Base-by-base conservation (phyloP, 176 grass and related monocot genomes). In the Triticum aestivum region DNA sequence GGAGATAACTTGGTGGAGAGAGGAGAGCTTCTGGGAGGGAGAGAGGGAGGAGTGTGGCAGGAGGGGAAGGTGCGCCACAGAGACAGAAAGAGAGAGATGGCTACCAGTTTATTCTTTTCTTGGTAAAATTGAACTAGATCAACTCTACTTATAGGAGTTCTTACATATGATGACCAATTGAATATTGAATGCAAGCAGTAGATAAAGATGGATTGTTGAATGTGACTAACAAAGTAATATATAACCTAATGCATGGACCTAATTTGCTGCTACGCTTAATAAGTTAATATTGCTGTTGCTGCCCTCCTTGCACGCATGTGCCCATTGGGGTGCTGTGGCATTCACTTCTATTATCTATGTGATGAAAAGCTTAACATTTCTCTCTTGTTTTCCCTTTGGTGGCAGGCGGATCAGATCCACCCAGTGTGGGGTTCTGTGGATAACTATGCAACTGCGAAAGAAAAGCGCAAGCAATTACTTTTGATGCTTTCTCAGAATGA, bases 391-490 rank as follows among this genome's bases (percentile, higher is more conserved):
- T 81, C 29, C 82, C 45, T 70, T 84, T 84, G 34, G 29, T 89
- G 92, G 54, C 87, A 99, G 94, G 87, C 84, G 5, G 94, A 91
- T 84, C 87, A 92, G 76, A 75, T 69, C 49, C 97, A 99, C 89
- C 97, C 97, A 39, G 89, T 99, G 78, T 99, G 97, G 97, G 97
- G 94, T 59, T 77, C 78, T 75, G 83, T 99, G 89, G 94, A 96
- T 71, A 96, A 94, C 82, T 96, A 90, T 89, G 66, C 77, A 76
- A 52, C 86, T 78, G 92, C 79, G 85, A 81, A 62, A 58, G 97
- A 99, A 79, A 99, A 99, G 71, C 89, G 92, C 58, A 99, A 94
- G 64, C 97, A 99, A 62, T 85, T 99, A 84, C 94, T 99, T 89
- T 33, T 93, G 14, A 91, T 92, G 83, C 88, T 99, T 82, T 96